Percentiles rank a stretch among this genome's conserved stretches.
Conservation (phyloP, 768 basidiomycete genomes). For the Ramaria sp. region DNA sequence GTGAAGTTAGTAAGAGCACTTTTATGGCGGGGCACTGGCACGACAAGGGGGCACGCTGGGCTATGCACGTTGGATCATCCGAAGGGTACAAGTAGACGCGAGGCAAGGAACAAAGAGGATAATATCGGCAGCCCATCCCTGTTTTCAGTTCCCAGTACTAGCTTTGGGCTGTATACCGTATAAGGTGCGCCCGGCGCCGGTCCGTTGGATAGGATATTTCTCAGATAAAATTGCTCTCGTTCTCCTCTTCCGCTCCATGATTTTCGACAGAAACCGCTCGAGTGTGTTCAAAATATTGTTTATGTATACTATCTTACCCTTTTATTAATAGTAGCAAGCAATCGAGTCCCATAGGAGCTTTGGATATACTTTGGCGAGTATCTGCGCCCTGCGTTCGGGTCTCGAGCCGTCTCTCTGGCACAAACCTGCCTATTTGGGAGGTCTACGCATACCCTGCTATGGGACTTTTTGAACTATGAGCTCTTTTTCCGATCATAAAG, state of each 20-base stretch:
- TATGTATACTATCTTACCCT: background rate
- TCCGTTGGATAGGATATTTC: background rate
- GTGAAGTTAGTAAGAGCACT: no score
- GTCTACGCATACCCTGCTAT: background rate
- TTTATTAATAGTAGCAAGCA: background rate
- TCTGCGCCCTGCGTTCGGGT: background rate
- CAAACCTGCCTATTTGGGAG: slow-evolving; percentile 2
- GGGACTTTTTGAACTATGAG: background rate
- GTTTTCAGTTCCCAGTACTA: background rate
- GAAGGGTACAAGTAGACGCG: background rate
- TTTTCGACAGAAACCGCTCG: no score
- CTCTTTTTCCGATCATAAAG: background rate
- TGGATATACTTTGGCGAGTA: background rate
- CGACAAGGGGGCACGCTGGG: no score
- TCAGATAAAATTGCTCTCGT: background rate
- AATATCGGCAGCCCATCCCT: background rate
- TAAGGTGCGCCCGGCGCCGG: background rate
- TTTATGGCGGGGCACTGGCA: no score
- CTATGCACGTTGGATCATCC: no score
- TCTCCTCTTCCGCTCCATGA: background rate
- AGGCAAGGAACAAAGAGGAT: background rate
- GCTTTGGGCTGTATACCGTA: background rate
- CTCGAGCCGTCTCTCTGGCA: background rate
- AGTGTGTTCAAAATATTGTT: no score
- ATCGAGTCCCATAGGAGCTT: background rate